A percentile compares a stretch with the other conserved stretches of the same genome.
These are phyloP conservation scores for Dichotomopilus funicola DNA, from an alignment of 2,329 filamentous ascomycete genomes.

Conservation along the genomic window DNA sequence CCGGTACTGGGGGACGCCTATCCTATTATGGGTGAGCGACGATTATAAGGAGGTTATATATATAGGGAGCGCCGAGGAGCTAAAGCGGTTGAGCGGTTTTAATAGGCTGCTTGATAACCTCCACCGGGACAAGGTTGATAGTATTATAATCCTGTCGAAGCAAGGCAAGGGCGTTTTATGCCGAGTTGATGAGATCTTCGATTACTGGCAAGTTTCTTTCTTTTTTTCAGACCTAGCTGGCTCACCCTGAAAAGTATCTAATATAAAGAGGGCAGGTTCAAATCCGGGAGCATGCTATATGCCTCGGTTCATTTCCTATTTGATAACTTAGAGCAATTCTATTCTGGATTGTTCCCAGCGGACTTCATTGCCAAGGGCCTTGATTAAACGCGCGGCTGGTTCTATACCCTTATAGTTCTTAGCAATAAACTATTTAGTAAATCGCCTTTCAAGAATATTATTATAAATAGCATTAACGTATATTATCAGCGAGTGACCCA, in stretches of 20 bases:
- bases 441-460: slow-evolving; percentile 86
- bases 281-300: slow-evolving; percentile 93
- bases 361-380: slow-evolving; percentile 87
- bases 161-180: slow-evolving; percentile 74
- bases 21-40: slow-evolving; percentile 87
- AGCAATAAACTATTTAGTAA: slow-evolving; percentile 81
- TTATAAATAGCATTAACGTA: slow-evolving; percentile 95
- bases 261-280: slow-evolving; percentile 44
- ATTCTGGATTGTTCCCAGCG: slow-evolving; percentile 70
- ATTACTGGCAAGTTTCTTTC: slow-evolving; percentile 68
- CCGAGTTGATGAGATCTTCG: slow-evolving; percentile 82
- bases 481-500: no score
- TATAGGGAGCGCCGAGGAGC: slow-evolving; percentile 74
- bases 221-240: background rate
- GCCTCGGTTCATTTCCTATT: slow-evolving; percentile 56
- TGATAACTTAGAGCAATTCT: slow-evolving; percentile 65
- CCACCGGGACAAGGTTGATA: slow-evolving; percentile 86
- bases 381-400: slow-evolving; percentile 94
- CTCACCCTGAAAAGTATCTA: background rate
- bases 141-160: slow-evolving; percentile 90
- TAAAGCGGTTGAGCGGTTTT: slow-evolving; percentile 81
- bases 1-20: slow-evolving; percentile 90
- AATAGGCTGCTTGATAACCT: slow-evolving; percentile 76
- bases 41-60: slow-evolving; percentile 83
- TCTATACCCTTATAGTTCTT: slow-evolving; percentile 88